These are phyloP conservation scores for Cymodocea nodosa DNA, from an alignment of 116 monocot genomes.

Conservation along the genomic window DNA sequence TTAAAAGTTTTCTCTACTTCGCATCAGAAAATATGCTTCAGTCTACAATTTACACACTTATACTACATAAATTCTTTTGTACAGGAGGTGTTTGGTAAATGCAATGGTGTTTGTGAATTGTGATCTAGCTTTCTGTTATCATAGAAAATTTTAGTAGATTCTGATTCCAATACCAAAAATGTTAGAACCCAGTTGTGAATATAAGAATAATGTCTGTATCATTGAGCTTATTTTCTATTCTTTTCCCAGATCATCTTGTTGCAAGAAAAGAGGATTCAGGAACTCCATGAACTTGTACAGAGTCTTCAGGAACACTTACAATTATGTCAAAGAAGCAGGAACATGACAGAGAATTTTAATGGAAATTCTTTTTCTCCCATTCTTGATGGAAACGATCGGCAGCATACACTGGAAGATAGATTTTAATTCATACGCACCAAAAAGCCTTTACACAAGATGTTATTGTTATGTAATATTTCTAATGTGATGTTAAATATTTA, in stretches of 20 bases:
- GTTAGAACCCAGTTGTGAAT: background rate
- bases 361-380: conserved; percentile 22
- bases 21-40: no score
- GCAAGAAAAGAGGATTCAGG: conserved; percentile 78
- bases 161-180: no score
- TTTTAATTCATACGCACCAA: background rate
- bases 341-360: conserved; percentile 12
- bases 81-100: no score
- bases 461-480: background rate
- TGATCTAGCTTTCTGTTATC: no score
- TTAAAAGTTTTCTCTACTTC: no score
- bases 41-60: no score
- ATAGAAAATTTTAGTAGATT: no score
- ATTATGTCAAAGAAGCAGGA: conserved; percentile 33
- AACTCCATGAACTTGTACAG: conserved; percentile 43
- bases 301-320: conserved; percentile 56
- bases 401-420: conserved; percentile 29
- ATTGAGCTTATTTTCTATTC: background rate
- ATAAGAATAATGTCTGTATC: background rate
- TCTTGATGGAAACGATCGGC: conserved; percentile 30
- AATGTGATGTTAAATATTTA: no score
- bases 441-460: background rate
- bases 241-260: conserved; percentile 71
- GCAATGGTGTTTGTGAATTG: no score
- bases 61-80: no score